Percentiles rank a stretch among this genome's conserved stretches.
Evolutionary conservation across 495 filamentous ascomycete genomes (phyloP).

Genomic region (Penicillium parvum): DNA sequence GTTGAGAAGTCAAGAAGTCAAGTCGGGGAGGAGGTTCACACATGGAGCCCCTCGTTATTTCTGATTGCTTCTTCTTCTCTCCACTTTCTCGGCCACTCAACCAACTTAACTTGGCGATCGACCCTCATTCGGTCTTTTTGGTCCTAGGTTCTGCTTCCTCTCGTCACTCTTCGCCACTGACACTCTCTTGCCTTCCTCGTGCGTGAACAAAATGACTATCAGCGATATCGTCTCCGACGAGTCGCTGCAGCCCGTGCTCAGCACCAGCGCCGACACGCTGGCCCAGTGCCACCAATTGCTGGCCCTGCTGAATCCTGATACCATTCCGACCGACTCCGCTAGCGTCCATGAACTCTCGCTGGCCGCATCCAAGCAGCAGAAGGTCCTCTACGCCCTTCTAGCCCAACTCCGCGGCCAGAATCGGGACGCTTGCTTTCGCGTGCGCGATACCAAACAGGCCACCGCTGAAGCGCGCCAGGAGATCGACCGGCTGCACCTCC

Average conservation of each 20-base stretch:
- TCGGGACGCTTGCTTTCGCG: slow-evolving; percentile 70
- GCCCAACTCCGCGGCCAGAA: slow-evolving; percentile 79
- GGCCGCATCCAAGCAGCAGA: slow-evolving; percentile 71
- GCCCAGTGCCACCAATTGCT: slow-evolving; percentile 72
- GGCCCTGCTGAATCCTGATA: slow-evolving; percentile 49
- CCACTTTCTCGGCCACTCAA: not conserved
- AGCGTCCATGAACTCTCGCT: slow-evolving; percentile 48
- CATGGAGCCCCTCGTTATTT: no score
- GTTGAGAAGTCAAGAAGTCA: slow-evolving; percentile 5
- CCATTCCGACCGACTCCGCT: slow-evolving; percentile 28
- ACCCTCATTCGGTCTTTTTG: slow-evolving; percentile 6
- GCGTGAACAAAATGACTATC: slow-evolving; percentile 46
- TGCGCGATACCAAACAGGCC: slow-evolving; percentile 78
- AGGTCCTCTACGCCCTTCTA: slow-evolving; percentile 71
- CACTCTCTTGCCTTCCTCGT: no score
- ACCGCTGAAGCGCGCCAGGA: slow-evolving; percentile 86
- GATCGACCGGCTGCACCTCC: slow-evolving; percentile 85
- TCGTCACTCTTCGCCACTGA: not conserved
- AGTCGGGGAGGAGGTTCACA: no score
- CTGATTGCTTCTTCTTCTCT: slow-evolving; percentile 18
- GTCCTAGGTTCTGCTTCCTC: no score
- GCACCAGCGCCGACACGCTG: slow-evolving; percentile 63
- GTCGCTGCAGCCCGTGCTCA: slow-evolving; percentile 64
- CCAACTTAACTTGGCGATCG: no score
- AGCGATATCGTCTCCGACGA: slow-evolving; percentile 66